phyloP scores from a whole-genome alignment of 257 asterid genomes.

The Jaltomata sinuosa region DNA sequence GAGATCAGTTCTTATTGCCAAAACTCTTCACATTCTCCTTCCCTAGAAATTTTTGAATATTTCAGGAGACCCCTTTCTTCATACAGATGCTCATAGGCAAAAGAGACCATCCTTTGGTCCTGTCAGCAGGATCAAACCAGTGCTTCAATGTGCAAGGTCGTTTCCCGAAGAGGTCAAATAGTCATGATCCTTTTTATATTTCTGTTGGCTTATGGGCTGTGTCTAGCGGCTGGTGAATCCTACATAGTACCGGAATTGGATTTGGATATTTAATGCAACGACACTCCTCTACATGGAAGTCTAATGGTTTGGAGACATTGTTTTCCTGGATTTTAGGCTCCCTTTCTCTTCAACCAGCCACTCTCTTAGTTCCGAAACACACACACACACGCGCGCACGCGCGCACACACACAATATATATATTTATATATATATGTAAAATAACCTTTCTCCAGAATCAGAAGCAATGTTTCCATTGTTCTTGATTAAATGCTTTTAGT shows the following conservation, averaged over 20 bases:
- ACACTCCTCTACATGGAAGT: not conserved
- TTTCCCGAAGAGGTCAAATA: not conserved
- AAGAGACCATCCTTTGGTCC: not conserved
- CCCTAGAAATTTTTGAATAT: not conserved
- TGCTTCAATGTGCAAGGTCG: not conserved
- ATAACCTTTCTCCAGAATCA: too few species aligned
- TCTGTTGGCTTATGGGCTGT: not conserved
- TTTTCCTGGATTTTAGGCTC: not conserved
- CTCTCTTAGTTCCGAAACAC: not conserved
- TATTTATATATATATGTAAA: not conserved
- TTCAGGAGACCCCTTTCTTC: not conserved
- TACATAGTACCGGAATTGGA: not conserved
- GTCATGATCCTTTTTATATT: not conserved
- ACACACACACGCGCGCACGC: too few species aligned
- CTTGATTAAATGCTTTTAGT: not conserved
- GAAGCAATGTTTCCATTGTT: not conserved
- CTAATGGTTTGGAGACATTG: not conserved
- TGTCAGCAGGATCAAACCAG: not conserved
- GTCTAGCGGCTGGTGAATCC: not conserved
- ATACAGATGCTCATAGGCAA: not conserved
- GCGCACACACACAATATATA: not conserved
- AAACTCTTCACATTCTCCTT: not conserved
- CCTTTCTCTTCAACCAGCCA: not conserved
- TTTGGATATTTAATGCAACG: not conserved
- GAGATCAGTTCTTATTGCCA: not conserved